Base-by-base conservation (phyloP, 192 early-diverging fungal species). In the Coemansia sp. region DNA sequence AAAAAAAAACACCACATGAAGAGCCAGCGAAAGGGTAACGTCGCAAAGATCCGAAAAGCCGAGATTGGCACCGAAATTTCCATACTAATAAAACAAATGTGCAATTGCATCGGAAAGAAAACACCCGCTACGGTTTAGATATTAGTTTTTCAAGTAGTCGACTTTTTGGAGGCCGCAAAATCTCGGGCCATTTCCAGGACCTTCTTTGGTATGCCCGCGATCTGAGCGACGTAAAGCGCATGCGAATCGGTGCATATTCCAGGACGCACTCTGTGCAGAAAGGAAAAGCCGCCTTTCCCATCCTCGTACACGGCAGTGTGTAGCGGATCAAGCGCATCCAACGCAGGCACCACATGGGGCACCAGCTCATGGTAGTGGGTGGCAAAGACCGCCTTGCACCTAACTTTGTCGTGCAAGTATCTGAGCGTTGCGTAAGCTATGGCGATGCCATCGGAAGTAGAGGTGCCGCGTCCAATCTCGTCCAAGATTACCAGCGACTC, bases 401-500 rank as follows among this genome's bases (percentile, higher is more conserved):
- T 50, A 43, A 83, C 82, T 10, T 60, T 35, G 59, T 87, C 79
- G 50, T 88, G 82, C 19, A 92, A 54, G 34, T 87, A 74, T 60
- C 84, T 68, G 10, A 91, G 72, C 0, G 87, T 87, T 1, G 91
- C 88, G 57, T 87, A 91, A 3, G 91, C 89, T 40, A 92, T 85
- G 22, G 89, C 84, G 8, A 89, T 77, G 7, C 89, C 91, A 52
- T 92, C 91, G 15, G 81, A 43, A 4, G 87, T 90, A 0, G 80
- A 66, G 2, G 71, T 82, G 43, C 80, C 80, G 9, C 95, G 69
- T 9, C 94, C 95, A 40, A 98, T 86, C 75, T 98, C 95, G 66
- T 98, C 95, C 59, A 98, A 90, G 60, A 98, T 87, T 0, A 98
- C 89, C 50, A 98, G 73, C 41, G 87, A 88, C 7, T 73, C 59